Percentiles rank a stretch among this genome's conserved stretches.
These are phyloP conservation scores for Lepraria neglecta DNA, from an alignment of 495 filamentous ascomycete species.

Conservation along the genomic window DNA sequence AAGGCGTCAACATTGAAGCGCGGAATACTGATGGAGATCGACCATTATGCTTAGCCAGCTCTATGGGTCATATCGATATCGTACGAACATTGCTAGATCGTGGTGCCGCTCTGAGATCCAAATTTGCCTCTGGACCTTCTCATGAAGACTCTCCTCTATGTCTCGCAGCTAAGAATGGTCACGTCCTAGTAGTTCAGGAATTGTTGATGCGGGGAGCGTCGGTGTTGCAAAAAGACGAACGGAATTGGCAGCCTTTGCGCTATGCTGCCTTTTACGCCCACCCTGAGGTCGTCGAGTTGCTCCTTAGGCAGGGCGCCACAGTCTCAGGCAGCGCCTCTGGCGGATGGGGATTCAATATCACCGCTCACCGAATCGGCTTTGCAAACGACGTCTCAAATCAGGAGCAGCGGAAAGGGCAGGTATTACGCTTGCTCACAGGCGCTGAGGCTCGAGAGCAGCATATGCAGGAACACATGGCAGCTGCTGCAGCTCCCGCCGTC, in stretches of 20 bases:
- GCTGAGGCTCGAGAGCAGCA: constrained; percentile 17
- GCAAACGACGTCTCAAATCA: constrained; percentile 12
- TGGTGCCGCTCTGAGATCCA: constrained; percentile 34
- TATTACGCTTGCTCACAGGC: constrained; percentile 10
- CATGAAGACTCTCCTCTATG: constrained; percentile 42
- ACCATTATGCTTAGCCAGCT: constrained; percentile 36
- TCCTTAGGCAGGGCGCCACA: constrained; percentile 17
- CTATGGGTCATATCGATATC: constrained; percentile 35
- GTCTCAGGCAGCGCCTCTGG: constrained; percentile 13
- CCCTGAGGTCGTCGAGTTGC: constrained; percentile 13
- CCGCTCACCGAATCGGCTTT: constrained; percentile 18
- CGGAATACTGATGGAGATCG: constrained; percentile 38
- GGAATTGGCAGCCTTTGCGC: constrained; percentile 32
- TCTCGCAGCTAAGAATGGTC: constrained; percentile 38
- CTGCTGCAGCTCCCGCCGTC: background rate
- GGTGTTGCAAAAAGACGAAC: constrained; percentile 37
- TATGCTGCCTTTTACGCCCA: constrained; percentile 18
- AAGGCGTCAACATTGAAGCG: constrained; percentile 37
- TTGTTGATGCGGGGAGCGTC: constrained; percentile 37
- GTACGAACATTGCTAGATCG: constrained; percentile 37
- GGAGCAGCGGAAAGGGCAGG: constrained; percentile 12
- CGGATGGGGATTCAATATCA: constrained; percentile 20
- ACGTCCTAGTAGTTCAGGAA: constrained; percentile 36
- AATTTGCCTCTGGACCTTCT: constrained; percentile 27
- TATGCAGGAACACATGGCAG: background rate